phyloP scores from a whole-genome alignment of 176 grass and related monocot species.

The Rhynchospora tenuis region DNA sequence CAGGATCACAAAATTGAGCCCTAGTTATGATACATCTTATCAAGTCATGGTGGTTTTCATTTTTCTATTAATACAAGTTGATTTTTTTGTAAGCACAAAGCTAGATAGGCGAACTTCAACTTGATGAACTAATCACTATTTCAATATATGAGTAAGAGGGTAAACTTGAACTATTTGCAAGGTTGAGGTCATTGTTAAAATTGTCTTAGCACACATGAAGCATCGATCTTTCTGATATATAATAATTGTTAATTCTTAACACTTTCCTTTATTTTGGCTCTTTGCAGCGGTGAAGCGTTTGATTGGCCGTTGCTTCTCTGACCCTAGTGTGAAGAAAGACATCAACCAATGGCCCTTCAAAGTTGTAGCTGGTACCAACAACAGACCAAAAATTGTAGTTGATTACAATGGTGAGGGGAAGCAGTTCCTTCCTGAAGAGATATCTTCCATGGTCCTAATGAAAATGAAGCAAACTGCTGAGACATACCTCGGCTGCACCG shows the following conservation, averaged over 20 bases:
- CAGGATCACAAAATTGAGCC: too few species aligned
- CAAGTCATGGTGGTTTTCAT: too few species aligned
- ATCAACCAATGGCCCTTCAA: slow-evolving; percentile 13
- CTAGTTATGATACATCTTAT: too few species aligned
- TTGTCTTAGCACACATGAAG: too few species aligned
- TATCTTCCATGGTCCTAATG: slow-evolving; percentile 20
- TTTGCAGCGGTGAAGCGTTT: slow-evolving; percentile 24
- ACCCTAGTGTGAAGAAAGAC: background rate
- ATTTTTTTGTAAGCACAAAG: too few species aligned
- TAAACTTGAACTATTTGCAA: too few species aligned
- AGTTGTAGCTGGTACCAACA: background rate
- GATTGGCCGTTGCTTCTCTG: slow-evolving; percentile 16
- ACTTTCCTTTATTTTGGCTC: background rate
- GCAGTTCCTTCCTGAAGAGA: slow-evolving; percentile 20
- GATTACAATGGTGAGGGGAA: slow-evolving; percentile 19
- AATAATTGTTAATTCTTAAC: background rate
- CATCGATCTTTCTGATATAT: too few species aligned
- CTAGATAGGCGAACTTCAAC: too few species aligned
- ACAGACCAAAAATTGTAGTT: slow-evolving; percentile 20
- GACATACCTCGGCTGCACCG: background rate
- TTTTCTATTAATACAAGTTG: too few species aligned
- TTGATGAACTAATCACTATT: too few species aligned
- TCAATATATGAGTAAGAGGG: too few species aligned
- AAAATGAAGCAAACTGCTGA: slow-evolving; percentile 22
- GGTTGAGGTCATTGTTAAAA: too few species aligned